Conservation (phyloP, 768 basidiomycete genomes). For the Lactarius sanguifluus region DNA sequence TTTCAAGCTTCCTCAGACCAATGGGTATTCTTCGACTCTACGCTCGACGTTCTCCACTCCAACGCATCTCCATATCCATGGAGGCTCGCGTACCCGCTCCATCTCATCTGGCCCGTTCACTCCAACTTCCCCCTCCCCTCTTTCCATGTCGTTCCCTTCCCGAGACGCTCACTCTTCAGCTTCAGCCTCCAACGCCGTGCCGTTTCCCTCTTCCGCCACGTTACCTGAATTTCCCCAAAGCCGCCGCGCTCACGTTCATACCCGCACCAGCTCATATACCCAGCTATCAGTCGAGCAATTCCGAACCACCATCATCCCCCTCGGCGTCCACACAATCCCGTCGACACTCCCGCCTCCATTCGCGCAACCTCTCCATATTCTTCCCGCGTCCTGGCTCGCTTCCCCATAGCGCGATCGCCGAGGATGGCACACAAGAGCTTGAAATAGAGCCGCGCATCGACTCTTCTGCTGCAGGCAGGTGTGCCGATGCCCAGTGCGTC, state of each 20-base stretch:
- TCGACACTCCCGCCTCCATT: conserved; percentile 75
- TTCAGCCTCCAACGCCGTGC: conserved; percentile 14
- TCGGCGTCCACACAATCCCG: conserved; percentile 37
- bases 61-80: conserved; percentile 27
- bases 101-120: conserved; percentile 50
- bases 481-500: conserved; percentile 43
- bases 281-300: conserved; percentile 13
- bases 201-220: conserved; percentile 15
- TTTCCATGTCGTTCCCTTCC: conserved; percentile 43
- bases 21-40: conserved; percentile 30
- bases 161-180: conserved; percentile 32
- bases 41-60: conserved; percentile 37
- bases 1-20: conserved; percentile 47
- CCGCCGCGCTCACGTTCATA: conserved; percentile 8
- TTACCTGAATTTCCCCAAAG: conserved; percentile 17
- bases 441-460: conserved; percentile 40
- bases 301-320: conserved; percentile 28
- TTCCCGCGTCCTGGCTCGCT: conserved; percentile 79
- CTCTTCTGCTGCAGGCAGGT: background rate
- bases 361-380: conserved; percentile 88
- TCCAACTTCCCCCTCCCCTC: conserved; percentile 51
- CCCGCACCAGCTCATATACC: conserved; percentile 24
- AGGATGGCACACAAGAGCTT: conserved; percentile 60
- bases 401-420: conserved; percentile 59
- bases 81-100: conserved; percentile 44